Evolutionary conservation across 805 yeast genomes (phyloP).

Genomic region (Candida jianshihensis): DNA sequence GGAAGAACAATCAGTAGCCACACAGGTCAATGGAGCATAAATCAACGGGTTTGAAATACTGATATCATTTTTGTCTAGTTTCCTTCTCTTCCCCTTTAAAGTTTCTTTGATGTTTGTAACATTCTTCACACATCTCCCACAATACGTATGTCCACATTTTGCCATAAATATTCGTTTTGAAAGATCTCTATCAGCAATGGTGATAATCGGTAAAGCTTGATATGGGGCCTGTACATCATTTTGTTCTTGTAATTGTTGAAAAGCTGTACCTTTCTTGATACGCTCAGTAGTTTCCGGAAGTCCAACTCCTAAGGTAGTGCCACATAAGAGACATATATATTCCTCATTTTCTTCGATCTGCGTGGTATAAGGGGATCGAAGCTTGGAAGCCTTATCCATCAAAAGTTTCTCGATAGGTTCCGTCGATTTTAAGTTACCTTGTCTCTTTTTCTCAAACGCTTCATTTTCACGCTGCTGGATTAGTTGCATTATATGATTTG

Average conservation of each 20-base stretch:
- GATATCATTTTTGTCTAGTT: constrained; percentile 14
- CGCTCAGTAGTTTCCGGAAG: constrained; percentile 47
- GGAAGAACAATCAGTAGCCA: constrained; percentile 43
- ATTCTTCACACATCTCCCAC: constrained; percentile 76
- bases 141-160: constrained; percentile 76
- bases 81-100: constrained; percentile 10
- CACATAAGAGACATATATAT: constrained; percentile 62
- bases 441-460: constrained; percentile 9
- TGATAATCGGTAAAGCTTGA: constrained; percentile 44
- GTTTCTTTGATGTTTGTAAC: constrained; percentile 37
- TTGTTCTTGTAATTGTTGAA: constrained; percentile 25
- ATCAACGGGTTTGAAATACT: constrained; percentile 29
- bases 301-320: constrained; percentile 66
- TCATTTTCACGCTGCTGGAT: constrained; percentile 14
- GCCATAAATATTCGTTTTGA: constrained; percentile 62
- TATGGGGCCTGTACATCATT: constrained; percentile 54
- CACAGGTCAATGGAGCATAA: constrained; percentile 54
- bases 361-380: constrained; percentile 14
- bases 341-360: constrained; percentile 29
- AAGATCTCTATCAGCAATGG: constrained; percentile 48
- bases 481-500: constrained; percentile 7
- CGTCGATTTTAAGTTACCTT: constrained; percentile 9
- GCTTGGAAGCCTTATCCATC: not conserved
- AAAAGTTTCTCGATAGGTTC: not conserved
- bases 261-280: constrained; percentile 18